Conservation (phyloP, 1,284 basidiomycete species). For the Pyrrhoderma lamaoense region DNA sequence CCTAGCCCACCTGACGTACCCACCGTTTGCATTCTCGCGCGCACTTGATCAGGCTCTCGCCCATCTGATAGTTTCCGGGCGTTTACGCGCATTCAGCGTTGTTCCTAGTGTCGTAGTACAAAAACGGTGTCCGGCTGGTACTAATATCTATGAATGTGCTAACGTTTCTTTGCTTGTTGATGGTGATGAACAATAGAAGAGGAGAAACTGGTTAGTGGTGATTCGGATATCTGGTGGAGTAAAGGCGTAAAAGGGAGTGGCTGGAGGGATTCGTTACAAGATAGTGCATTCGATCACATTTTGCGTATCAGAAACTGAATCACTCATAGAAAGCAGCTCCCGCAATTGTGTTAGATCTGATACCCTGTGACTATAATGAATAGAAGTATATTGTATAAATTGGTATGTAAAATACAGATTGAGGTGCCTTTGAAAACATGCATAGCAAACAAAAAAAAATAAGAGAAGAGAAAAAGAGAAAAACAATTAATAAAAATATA, state of each 20-base stretch:
- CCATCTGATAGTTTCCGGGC: conserved; percentile 54
- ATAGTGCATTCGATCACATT: conserved; percentile 31
- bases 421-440: too few species aligned
- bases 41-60: conserved; percentile 68
- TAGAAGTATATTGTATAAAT: too few species aligned
- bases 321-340: too few species aligned
- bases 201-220: background rate
- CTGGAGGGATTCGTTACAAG: conserved; percentile 44
- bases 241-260: conserved; percentile 38
- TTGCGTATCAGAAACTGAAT: too few species aligned
- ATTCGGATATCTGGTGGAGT: conserved; percentile 14
- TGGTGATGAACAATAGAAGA: too few species aligned
- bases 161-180: too few species aligned
- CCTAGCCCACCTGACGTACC: conserved; percentile 44
- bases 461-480: too few species aligned
- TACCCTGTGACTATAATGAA: too few species aligned
- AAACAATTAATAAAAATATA: too few species aligned
- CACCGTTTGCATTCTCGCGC: conserved; percentile 69
- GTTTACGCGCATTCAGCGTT: conserved; percentile 51
- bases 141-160: conserved; percentile 23
- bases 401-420: too few species aligned
- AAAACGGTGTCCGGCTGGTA: conserved; percentile 49
- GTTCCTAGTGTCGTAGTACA: conserved; percentile 61
- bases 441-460: too few species aligned
- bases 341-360: too few species aligned